Percentiles rank a stretch among this genome's conserved stretches.
Conservation (phyloP, 1,284 basidiomycete genomes). For the Sutorius eximius region DNA sequence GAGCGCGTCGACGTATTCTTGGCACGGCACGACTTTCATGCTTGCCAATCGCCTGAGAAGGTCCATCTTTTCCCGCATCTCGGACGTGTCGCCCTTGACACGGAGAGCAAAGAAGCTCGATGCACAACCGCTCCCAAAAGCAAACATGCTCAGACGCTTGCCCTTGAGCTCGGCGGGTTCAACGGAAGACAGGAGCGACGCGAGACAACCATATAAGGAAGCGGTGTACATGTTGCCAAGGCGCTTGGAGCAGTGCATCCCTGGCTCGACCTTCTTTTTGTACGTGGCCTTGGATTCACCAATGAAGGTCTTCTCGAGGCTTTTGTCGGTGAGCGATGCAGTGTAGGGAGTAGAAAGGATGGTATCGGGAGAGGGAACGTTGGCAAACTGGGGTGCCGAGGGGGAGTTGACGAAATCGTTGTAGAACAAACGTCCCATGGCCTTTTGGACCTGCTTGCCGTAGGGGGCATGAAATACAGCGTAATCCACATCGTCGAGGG, state of each 20-base stretch:
- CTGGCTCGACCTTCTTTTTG: constrained; percentile 70
- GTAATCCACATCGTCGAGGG: constrained; percentile 84
- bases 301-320: constrained; percentile 93
- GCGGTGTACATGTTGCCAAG: constrained; percentile 99
- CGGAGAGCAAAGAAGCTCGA: constrained; percentile 87
- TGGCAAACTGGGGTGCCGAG: constrained; percentile 69
- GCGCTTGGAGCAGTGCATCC: constrained; percentile 81
- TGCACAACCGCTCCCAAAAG: constrained; percentile 92
- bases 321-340: constrained; percentile 88
- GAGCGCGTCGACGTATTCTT: constrained; percentile 79
- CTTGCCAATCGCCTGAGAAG: constrained; percentile 74
- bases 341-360: constrained; percentile 68
- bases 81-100: constrained; percentile 82
- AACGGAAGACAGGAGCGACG: constrained; percentile 74
- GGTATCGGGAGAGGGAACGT: constrained; percentile 67
- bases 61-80: constrained; percentile 80
- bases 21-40: constrained; percentile 91
- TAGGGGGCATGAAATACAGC: constrained; percentile 94
- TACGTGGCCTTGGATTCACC: constrained; percentile 71
- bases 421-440: constrained; percentile 88
- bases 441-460: constrained; percentile 98
- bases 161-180: constrained; percentile 66
- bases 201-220: constrained; percentile 93
- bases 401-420: constrained; percentile 92
- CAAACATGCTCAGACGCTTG: constrained; percentile 90